These are phyloP conservation scores for Pyrus bretschneideri DNA, from an alignment of 306 rosid species.

Conservation along the genomic window DNA sequence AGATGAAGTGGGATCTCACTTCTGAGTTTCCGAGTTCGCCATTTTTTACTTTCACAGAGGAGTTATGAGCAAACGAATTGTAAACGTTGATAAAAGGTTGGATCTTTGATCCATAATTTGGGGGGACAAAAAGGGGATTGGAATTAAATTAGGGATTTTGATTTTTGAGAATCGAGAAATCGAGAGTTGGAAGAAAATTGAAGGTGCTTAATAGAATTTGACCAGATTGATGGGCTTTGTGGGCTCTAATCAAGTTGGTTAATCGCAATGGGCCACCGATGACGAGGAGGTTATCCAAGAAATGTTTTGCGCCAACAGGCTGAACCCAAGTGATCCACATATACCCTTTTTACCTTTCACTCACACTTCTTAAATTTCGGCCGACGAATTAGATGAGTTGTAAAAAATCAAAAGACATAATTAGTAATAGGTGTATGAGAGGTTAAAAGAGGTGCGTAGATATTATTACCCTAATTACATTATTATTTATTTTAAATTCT, in stretches of 20 bases:
- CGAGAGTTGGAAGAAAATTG: background rate
- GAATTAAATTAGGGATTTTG: background rate
- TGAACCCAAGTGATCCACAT: too few relatives aligned
- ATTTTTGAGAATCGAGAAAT: background rate
- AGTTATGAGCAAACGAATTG: background rate
- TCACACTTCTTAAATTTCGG: too few relatives aligned
- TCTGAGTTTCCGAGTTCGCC: background rate
- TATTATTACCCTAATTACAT: too few relatives aligned
- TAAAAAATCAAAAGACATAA: too few relatives aligned
- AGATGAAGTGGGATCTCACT: conserved; percentile 12
- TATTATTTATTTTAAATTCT: too few relatives aligned
- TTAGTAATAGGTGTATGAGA: too few relatives aligned
- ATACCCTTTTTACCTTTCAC: too few relatives aligned
- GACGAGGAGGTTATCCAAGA: background rate
- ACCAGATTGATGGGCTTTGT: background rate
- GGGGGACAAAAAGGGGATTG: background rate
- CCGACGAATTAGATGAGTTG: too few relatives aligned
- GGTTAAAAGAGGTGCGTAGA: too few relatives aligned
- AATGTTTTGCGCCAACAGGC: background rate
- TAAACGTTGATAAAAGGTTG: background rate
- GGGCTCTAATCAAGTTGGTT: background rate
- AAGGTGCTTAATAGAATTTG: too few relatives aligned
- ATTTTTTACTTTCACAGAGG: background rate
- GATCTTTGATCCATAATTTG: background rate
- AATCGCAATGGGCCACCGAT: background rate